These are phyloP conservation scores for Berberis vulgaris DNA, from an alignment of 164 flowering plant genomes.

Conservation along the genomic window DNA sequence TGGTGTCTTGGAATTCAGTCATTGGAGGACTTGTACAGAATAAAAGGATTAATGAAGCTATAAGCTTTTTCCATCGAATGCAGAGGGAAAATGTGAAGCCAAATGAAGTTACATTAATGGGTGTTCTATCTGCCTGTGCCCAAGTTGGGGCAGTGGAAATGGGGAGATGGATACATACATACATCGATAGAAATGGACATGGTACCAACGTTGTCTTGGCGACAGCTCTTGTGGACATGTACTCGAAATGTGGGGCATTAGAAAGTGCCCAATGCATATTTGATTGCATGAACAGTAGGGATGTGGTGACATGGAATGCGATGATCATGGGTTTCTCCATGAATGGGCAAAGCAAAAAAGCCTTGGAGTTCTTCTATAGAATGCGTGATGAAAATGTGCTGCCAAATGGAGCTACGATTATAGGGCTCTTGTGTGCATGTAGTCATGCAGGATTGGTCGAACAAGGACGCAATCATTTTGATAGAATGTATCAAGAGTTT, in stretches of 20 bases:
- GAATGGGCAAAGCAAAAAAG: constrained; percentile 25
- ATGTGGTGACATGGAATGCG: constrained; percentile 36
- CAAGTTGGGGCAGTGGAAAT: constrained; percentile 29
- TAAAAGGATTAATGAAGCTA: constrained; percentile 24
- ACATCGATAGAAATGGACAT: constrained; percentile 19
- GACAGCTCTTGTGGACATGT: constrained; percentile 36
- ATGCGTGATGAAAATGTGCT: constrained; percentile 22
- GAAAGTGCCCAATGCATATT: constrained; percentile 26
- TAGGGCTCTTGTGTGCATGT: constrained; percentile 27
- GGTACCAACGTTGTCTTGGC: constrained; percentile 15
- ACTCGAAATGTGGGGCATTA: constrained; percentile 32
- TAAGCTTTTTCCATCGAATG: constrained; percentile 23
- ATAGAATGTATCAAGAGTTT: constrained; percentile 16
- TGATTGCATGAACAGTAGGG: constrained; percentile 16
- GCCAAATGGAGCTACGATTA: constrained; percentile 29
- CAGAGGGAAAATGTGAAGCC: constrained; percentile 18
- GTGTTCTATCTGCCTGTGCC: constrained; percentile 33
- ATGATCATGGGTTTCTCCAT: constrained; percentile 27
- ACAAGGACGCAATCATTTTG: constrained; percentile 16
- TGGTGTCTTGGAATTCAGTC: constrained; percentile 36
- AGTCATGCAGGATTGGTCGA: constrained; percentile 21
- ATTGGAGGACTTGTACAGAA: constrained; percentile 31
- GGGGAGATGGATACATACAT: constrained; percentile 34
- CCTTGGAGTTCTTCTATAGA: constrained; percentile 20
- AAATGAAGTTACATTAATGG: constrained; percentile 24